These are phyloP conservation scores for Saccharomycopsis sp. DNA, from an alignment of 805 yeast genomes.

Conservation along the genomic window DNA sequence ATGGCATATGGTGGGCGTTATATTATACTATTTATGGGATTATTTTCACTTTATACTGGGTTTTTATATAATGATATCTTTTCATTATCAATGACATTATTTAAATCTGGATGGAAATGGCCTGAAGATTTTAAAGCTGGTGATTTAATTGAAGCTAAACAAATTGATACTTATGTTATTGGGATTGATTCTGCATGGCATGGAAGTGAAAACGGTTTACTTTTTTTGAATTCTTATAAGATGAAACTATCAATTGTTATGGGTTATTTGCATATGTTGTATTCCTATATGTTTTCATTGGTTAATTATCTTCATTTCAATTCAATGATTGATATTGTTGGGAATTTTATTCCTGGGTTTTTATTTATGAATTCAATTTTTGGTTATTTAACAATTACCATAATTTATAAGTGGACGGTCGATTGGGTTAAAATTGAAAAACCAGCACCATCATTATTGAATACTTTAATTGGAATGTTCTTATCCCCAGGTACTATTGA, in stretches of 20 bases:
- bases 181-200: constrained; percentile 77
- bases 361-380: constrained; percentile 71
- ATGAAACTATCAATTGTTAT: constrained; percentile 70
- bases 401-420: constrained; percentile 66
- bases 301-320: constrained; percentile 54
- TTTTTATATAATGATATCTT: constrained; percentile 66
- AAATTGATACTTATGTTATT: constrained; percentile 46
- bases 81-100: constrained; percentile 62
- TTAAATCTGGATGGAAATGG: constrained; percentile 68
- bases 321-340: constrained; percentile 57
- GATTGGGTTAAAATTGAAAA: constrained; percentile 59
- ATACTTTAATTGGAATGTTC: constrained; percentile 73
- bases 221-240: constrained; percentile 67
- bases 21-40: constrained; percentile 62
- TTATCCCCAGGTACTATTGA: constrained; percentile 65
- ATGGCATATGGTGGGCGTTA: constrained; percentile 73
- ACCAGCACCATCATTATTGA: constrained; percentile 66
- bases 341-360: constrained; percentile 68
- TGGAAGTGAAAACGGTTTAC: constrained; percentile 65
- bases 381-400: constrained; percentile 61
- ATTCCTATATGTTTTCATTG: constrained; percentile 60
- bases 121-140: constrained; percentile 44
- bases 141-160: constrained; percentile 40
- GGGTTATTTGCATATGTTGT: constrained; percentile 73
- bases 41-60: constrained; percentile 69